phyloP scores from a whole-genome alignment of 768 basidiomycete species.

The Tylopilus plumbeoviolaceoides region DNA sequence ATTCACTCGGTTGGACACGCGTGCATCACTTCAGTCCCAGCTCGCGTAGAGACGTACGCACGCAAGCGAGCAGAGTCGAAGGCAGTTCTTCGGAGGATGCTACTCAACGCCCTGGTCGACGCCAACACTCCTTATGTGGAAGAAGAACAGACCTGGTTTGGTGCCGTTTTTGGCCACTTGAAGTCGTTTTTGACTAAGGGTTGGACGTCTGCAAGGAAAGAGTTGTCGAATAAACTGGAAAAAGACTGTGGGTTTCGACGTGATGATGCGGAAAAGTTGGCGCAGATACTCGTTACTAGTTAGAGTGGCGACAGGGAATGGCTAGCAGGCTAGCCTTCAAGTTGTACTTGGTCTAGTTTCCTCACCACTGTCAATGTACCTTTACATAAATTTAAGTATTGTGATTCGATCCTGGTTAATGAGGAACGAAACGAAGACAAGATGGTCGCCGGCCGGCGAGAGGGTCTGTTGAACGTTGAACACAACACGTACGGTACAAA shows the following conservation, averaged over 20 bases:
- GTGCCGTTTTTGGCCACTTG: neutral
- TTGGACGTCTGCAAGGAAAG: neutral
- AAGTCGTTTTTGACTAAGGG: neutral
- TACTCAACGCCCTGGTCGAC: neutral
- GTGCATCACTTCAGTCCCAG: neutral
- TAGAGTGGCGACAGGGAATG: no score
- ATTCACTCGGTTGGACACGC: neutral
- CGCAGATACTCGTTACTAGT: neutral
- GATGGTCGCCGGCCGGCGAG: no score
- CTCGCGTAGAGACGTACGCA: neutral
- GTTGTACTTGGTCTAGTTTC: no score
- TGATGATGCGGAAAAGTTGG: neutral
- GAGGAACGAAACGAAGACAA: no score
- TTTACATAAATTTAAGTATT: no score
- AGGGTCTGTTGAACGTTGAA: no score
- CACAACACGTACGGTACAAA: no score
- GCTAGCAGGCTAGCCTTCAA: no score
- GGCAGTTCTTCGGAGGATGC: neutral
- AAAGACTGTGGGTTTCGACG: neutral
- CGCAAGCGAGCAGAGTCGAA: neutral
- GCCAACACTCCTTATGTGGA: neutral
- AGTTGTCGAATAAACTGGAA: neutral
- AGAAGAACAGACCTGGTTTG: neutral
- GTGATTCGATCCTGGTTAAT: no score
- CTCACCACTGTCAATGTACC: no score